Evolutionary conservation across 192 early-diverging fungal genomes (phyloP).

Genomic region (Haplosporangium gracile): DNA sequence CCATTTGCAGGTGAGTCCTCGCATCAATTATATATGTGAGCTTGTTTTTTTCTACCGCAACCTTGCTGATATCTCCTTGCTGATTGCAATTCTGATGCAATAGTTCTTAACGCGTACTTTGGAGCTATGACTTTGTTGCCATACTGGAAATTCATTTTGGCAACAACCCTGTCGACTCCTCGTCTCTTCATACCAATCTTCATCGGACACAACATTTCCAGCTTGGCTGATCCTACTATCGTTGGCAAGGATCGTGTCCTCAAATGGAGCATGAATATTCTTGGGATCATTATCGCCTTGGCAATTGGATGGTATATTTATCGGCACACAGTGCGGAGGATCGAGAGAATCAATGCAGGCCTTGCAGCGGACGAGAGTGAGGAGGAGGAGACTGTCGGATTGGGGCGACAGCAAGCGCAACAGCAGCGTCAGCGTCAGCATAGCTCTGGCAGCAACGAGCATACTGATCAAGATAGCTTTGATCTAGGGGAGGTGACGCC

Average conservation of each 20-base stretch:
- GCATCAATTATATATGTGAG: not conserved
- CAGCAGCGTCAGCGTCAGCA: not conserved
- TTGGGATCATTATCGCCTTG: conserved; percentile 23
- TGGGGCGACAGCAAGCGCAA: not conserved
- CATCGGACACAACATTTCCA: conserved; percentile 44
- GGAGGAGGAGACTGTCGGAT: conserved; percentile 6
- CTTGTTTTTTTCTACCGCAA: not conserved
- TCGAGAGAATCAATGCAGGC: conserved; percentile 40
- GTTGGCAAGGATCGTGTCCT: conserved; percentile 26
- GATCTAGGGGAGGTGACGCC: not conserved
- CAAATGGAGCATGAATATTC: conserved; percentile 33
- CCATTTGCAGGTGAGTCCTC: conserved; percentile 30
- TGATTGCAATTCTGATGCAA: not conserved
- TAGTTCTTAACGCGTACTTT: conserved; percentile 48
- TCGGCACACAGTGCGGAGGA: conserved; percentile 22
- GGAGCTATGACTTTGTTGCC: conserved; percentile 41
- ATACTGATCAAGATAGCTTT: not conserved
- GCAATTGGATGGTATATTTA: conserved; percentile 44
- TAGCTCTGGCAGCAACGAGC: not conserved
- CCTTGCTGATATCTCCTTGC: not conserved
- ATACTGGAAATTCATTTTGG: conserved; percentile 45
- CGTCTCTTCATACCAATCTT: conserved; percentile 42
- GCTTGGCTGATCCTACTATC: conserved; percentile 28
- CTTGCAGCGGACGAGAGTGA: conserved; percentile 23
- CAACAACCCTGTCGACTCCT: conserved; percentile 33